Conservation (phyloP, 2,329 filamentous ascomycete genomes). For the Talaromyces albobiverticillius region DNA sequence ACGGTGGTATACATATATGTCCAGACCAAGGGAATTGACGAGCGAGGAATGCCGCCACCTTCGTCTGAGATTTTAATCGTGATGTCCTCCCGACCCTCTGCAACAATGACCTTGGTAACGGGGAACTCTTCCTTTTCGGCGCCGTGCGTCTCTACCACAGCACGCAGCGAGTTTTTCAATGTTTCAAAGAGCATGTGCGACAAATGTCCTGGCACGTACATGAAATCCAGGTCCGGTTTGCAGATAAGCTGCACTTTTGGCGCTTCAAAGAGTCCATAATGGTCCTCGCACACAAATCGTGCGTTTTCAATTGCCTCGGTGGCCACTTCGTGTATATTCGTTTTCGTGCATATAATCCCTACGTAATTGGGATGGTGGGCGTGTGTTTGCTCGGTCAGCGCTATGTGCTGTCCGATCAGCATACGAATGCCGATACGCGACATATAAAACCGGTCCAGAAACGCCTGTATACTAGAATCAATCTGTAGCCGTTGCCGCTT, state of each 20-base stretch:
- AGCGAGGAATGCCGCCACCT: slow-evolving; percentile 90
- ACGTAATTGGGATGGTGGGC: slow-evolving; percentile 91
- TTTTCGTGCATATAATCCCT: slow-evolving; percentile 98
- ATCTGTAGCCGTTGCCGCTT: slow-evolving; percentile 97
- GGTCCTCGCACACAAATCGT: slow-evolving; percentile 97
- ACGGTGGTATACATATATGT: slow-evolving; percentile 99
- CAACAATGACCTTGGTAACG: slow-evolving; percentile 94
- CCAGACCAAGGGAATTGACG: slow-evolving; percentile 95
- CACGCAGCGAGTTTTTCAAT: slow-evolving; percentile 94
- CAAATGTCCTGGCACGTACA: slow-evolving; percentile 98
- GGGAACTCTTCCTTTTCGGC: slow-evolving; percentile 95
- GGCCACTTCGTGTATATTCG: slow-evolving; percentile 90
- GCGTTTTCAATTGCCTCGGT: slow-evolving; percentile 98
- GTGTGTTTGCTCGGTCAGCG: slow-evolving; percentile 87
- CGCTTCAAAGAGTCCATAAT: slow-evolving; percentile 95
- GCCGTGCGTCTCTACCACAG: slow-evolving; percentile 92
- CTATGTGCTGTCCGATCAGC: slow-evolving; percentile 98
- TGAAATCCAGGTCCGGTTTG: slow-evolving; percentile 91
- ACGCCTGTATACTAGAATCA: slow-evolving; percentile 93
- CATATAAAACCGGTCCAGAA: slow-evolving; percentile 99
- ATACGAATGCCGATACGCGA: slow-evolving; percentile 98
- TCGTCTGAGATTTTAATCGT: slow-evolving; percentile 98
- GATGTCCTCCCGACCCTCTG: slow-evolving; percentile 96
- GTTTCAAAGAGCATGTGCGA: slow-evolving; percentile 99
- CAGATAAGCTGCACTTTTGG: slow-evolving; percentile 96